phyloP scores from a whole-genome alignment of 495 filamentous ascomycete genomes.

The Penicillium dipodomyicola region DNA sequence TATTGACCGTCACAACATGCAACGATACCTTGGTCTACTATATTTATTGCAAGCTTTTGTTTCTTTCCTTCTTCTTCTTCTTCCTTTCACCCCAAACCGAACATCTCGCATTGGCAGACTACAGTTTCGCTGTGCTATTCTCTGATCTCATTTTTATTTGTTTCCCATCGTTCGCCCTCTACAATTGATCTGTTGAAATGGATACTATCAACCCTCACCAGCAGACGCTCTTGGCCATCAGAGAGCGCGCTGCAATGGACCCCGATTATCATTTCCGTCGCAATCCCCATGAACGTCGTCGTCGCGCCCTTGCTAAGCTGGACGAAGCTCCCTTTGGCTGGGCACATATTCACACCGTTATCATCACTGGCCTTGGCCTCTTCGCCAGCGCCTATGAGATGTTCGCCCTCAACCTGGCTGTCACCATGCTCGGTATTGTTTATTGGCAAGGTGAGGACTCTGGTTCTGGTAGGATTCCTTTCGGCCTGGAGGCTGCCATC shows the following conservation, averaged over 20 bases:
- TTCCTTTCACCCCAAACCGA: not conserved
- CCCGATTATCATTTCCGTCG: too few species aligned
- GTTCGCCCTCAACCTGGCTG: conserved; percentile 73
- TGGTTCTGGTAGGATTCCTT: conserved; percentile 55
- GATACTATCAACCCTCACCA: too few species aligned
- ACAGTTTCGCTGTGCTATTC: too few species aligned
- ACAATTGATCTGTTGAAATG: too few species aligned
- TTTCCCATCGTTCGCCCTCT: too few species aligned
- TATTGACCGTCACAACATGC: not conserved
- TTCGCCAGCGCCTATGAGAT: conserved; percentile 80
- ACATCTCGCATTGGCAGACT: not conserved
- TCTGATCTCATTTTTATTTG: too few species aligned
- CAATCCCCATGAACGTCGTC: conserved; percentile 71
- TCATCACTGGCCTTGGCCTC: conserved; percentile 83
- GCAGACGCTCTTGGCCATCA: too few species aligned
- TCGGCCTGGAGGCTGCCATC: conserved; percentile 72
- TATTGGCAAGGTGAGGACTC: conserved; percentile 58
- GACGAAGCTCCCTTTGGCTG: conserved; percentile 79
- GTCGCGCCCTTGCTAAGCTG: conserved; percentile 72
- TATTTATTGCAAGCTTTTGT: not conserved
- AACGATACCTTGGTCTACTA: too few species aligned
- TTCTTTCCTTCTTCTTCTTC: not conserved
- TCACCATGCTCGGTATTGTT: conserved; percentile 69
- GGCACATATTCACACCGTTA: conserved; percentile 71
- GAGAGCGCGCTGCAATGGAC: too few species aligned